Conservation (phyloP, 345 rosid species). For the Syzygium aromaticum region DNA sequence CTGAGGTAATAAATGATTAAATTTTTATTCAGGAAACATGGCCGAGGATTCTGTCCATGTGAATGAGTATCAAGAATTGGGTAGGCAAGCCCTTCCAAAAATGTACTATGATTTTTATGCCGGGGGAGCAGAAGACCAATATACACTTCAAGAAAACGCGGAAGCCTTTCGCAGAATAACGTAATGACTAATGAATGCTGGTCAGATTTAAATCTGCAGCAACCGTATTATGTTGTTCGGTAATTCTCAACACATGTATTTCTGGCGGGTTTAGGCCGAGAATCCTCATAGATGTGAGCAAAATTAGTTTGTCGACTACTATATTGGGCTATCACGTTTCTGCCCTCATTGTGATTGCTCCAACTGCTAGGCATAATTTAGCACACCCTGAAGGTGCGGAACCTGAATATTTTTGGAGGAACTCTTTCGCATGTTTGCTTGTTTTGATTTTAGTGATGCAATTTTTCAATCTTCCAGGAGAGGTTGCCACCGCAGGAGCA, state of each 20-base stretch:
- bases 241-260: background rate
- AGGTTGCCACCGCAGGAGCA: slow-evolving; percentile 82
- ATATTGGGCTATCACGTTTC: slow-evolving; percentile 56
- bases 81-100: slow-evolving; percentile 65
- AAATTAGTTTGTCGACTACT: slow-evolving; percentile 36
- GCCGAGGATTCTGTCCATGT: slow-evolving; percentile 54
- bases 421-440: background rate
- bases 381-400: slow-evolving; percentile 74
- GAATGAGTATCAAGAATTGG: slow-evolving; percentile 71
- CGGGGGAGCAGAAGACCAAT: slow-evolving; percentile 87
- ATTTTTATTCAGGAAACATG: slow-evolving; percentile 18
- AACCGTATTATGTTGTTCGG: background rate
- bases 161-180: slow-evolving; percentile 61
- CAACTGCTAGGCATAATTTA: slow-evolving; percentile 55
- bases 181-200: slow-evolving; percentile 11
- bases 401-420: background rate
- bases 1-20: background rate
- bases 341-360: slow-evolving; percentile 73
- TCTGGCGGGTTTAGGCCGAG: slow-evolving; percentile 61
- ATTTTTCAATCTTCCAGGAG: slow-evolving; percentile 36
- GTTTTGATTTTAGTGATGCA: background rate
- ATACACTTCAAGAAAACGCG: slow-evolving; percentile 57
- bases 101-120: slow-evolving; percentile 64
- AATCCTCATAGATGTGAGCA: slow-evolving; percentile 71
- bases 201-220: background rate